phyloP scores from a whole-genome alignment of 305 asterid genomes.

The Fraxinus dipetala region DNA sequence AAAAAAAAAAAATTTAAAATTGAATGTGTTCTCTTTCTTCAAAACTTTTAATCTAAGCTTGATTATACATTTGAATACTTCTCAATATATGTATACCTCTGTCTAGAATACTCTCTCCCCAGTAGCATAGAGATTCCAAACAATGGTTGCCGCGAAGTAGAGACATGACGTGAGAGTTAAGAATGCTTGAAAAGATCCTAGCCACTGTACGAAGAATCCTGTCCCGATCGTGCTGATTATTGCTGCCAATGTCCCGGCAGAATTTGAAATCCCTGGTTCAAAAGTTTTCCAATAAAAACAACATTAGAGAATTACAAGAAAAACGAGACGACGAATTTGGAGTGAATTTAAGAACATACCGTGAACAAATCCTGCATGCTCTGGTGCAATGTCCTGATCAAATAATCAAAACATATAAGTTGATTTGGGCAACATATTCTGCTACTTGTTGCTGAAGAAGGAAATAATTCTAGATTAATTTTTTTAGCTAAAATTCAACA shows the following conservation, averaged over 20 bases:
- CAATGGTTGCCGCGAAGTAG: conserved; percentile 66
- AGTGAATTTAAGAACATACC: conserved; percentile 41
- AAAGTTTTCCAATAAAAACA: background rate
- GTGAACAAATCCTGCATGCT: conserved; percentile 80
- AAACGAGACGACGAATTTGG: background rate
- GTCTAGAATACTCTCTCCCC: conserved; percentile 82
- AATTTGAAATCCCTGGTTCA: conserved; percentile 77
- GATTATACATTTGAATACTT: background rate
- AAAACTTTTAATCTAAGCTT: background rate
- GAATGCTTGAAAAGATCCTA: conserved; percentile 90
- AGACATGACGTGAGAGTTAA: conserved; percentile 80
- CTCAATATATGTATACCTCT: background rate
- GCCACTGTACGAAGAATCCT: conserved; percentile 86
- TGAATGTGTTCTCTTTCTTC: background rate
- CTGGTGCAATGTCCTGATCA: conserved; percentile 87
- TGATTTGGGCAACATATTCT: background rate
- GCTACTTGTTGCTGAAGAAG: background rate
- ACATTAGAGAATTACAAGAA: background rate
- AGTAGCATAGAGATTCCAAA: conserved; percentile 82
- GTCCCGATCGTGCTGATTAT: conserved; percentile 87
- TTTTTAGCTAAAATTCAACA: background rate
- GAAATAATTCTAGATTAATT: background rate
- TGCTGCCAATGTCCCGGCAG: conserved; percentile 93
- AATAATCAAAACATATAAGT: conserved; percentile 13
- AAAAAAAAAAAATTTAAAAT: background rate